A percentile compares a stretch with the other conserved stretches of the same genome.
Conservation (phyloP, 2,329 filamentous ascomycete genomes). For the Aspergillus texensis region DNA sequence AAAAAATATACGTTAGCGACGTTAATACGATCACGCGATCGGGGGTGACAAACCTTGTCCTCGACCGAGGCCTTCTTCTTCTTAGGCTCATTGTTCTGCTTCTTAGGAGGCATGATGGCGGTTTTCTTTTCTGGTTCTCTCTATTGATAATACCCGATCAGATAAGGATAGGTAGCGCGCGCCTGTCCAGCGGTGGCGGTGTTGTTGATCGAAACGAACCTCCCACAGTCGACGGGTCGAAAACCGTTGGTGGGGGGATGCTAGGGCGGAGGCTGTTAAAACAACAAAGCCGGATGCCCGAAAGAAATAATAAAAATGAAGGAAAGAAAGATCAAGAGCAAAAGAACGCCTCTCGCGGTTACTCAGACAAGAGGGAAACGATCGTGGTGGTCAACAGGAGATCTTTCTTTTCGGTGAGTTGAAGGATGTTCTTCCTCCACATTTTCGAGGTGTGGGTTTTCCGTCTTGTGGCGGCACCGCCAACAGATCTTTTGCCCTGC, state of each 20-base stretch:
- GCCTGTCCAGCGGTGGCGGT: conserved; percentile 1
- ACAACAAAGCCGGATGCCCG: neutral
- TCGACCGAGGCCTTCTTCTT: conserved; percentile 64
- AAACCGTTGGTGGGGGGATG: conserved; percentile 6
- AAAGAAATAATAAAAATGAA: neutral
- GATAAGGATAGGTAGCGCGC: conserved; percentile 8
- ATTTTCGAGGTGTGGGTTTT: conserved; percentile 34
- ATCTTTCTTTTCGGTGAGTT: conserved; percentile 7
- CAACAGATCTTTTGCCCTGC: neutral
- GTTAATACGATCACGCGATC: neutral
- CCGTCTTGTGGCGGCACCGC: conserved; percentile 4
- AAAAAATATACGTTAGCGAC: conserved; percentile 3
- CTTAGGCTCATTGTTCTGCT: conserved; percentile 47
- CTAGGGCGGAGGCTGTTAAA: conserved; percentile 1
- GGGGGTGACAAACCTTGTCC: conserved; percentile 64
- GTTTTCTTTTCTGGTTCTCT: conserved; percentile 15
- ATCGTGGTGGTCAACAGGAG: neutral
- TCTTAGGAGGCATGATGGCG: conserved; percentile 53
- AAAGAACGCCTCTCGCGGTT: neutral
- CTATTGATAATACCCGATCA: conserved; percentile 16
- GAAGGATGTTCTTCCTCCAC: conserved; percentile 31
- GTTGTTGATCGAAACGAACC: conserved; percentile 1
- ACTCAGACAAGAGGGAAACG: conserved; percentile 1
- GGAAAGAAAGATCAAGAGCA: neutral
- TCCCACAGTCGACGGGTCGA: conserved; percentile 8